Evolutionary conservation across 805 yeast genomes (phyloP), one percentile per base, ranked within the genome.

Genomic region (Pichia pseudocactophila): DNA sequence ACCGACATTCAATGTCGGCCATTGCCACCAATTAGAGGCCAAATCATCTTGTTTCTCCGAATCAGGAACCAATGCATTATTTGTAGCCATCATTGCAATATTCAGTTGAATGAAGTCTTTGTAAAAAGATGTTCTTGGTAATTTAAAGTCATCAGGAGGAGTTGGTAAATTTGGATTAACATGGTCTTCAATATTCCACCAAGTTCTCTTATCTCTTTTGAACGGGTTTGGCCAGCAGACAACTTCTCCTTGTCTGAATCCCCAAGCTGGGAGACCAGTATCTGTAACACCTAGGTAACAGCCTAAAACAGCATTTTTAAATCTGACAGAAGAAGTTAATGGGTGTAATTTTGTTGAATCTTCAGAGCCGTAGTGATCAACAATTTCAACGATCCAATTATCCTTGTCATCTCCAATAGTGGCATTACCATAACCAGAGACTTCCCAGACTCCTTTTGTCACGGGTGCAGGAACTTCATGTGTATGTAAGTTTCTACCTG

Each of bases 381-480:
- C 83, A 50, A 92, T 71, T 64, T 90, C 96, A 35, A 90, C 68
- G 31, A 82, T 66, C 98, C 98, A 92, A 62, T 92, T 81, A 59
- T 89, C 97, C 56, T 84, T 83, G 4, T 61, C 61, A 55, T 90
- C 97, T 47, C 92, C 90, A 46, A 78, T 59, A 0, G 73, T 68
- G 37, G 73, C 70, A 49, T 76, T 74, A 44, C 96, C 95, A 57
- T 87, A 87, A 56, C 96, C 84, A 10, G 96, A 76, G 13, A 86
- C 96, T 66, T 92, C 99, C 66, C 70, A 82, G 41, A 74, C 74
- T 30, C 70, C 63, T 43, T 71, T 74, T 45, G 82, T 67, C 12
- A 85, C 69, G 18, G 92, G 92, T 2, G 94, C 95, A 3, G 78
- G 66, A 40, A 92, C 71, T 32, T 73, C 63, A 63, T 92, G 97